Evolutionary conservation across 257 asterid species (phyloP).

Genomic region (Anisodus acutangulus): DNA sequence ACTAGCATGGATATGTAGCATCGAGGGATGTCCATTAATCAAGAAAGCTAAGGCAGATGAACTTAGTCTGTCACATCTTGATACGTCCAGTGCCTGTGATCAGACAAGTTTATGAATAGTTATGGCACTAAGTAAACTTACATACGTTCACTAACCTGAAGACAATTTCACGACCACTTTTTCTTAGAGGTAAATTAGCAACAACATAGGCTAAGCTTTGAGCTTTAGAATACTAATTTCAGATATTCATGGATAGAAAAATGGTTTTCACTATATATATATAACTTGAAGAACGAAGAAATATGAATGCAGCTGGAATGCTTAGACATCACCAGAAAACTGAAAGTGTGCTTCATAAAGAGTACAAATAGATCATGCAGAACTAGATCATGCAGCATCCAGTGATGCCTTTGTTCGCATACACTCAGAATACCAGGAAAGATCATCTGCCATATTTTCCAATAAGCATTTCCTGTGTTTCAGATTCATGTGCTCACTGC

Average conservation of each 20-base stretch:
- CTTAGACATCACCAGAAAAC: background rate
- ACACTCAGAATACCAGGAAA: slow-evolving; percentile 23
- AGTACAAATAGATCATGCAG: background rate
- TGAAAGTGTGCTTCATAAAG: background rate
- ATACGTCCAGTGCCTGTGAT: slow-evolving; percentile 64
- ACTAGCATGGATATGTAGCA: slow-evolving; percentile 69
- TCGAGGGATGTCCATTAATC: slow-evolving; percentile 47
- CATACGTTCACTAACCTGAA: background rate
- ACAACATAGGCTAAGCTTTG: background rate
- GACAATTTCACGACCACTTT: background rate
- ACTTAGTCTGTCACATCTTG: slow-evolving; percentile 67
- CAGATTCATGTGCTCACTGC: slow-evolving; percentile 20
- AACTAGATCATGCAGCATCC: background rate
- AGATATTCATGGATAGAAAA: slow-evolving; percentile 4
- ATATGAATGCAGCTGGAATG: background rate
- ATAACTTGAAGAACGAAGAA: background rate
- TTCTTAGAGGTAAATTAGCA: slow-evolving; percentile 3
- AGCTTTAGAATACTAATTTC: background rate
- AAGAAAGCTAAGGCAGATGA: slow-evolving; percentile 52
- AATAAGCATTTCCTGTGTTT: slow-evolving; percentile 7
- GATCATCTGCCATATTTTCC: background rate
- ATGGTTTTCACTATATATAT: background rate
- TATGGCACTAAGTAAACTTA: background rate
- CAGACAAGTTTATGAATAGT: slow-evolving; percentile 29
- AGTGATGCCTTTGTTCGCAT: slow-evolving; percentile 6